phyloP scores from a whole-genome alignment of 495 filamentous ascomycete species.

The Neurospora sp. region DNA sequence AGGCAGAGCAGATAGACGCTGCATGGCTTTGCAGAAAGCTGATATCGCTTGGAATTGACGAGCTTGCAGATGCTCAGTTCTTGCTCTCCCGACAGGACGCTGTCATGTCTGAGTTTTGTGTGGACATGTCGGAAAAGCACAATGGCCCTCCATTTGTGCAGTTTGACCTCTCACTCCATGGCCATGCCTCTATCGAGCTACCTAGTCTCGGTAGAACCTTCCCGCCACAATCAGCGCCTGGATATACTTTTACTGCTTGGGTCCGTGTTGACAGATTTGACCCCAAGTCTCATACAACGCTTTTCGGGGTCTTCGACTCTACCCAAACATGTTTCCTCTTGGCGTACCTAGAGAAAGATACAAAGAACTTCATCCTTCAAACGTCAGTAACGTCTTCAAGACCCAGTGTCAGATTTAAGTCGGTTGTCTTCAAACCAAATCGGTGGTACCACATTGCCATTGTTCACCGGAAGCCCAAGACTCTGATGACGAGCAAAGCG shows the following conservation, averaged over 20 bases:
- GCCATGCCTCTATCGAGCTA: constrained; percentile 81
- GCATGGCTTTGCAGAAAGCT: constrained; percentile 49
- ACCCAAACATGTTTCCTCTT: constrained; percentile 91
- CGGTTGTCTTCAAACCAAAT: constrained; percentile 57
- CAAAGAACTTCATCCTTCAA: constrained; percentile 90
- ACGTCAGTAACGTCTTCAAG: constrained; percentile 80
- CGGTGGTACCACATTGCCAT: constrained; percentile 90
- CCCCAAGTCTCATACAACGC: constrained; percentile 72
- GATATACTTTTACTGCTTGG: constrained; percentile 87
- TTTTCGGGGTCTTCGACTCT: constrained; percentile 91
- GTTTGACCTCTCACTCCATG: constrained; percentile 83
- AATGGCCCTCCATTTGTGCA: constrained; percentile 75
- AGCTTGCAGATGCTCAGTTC: constrained; percentile 66
- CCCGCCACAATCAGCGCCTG: constrained; percentile 58
- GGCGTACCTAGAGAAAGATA: constrained; percentile 88
- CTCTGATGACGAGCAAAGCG: constrained; percentile 70
- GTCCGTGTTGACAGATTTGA: constrained; percentile 82
- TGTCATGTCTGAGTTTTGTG: constrained; percentile 59
- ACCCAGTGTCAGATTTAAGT: constrained; percentile 90
- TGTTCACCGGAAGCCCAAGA: constrained; percentile 66
- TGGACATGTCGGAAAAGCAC: constrained; percentile 60
- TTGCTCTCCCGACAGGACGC: constrained; percentile 58
- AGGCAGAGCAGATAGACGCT: constrained; percentile 47
- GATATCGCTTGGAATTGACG: constrained; percentile 60
- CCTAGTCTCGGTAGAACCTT: constrained; percentile 73